Base-by-base conservation (phyloP, 2,329 filamentous ascomycete species). In the Fusarium xylarioides region DNA sequence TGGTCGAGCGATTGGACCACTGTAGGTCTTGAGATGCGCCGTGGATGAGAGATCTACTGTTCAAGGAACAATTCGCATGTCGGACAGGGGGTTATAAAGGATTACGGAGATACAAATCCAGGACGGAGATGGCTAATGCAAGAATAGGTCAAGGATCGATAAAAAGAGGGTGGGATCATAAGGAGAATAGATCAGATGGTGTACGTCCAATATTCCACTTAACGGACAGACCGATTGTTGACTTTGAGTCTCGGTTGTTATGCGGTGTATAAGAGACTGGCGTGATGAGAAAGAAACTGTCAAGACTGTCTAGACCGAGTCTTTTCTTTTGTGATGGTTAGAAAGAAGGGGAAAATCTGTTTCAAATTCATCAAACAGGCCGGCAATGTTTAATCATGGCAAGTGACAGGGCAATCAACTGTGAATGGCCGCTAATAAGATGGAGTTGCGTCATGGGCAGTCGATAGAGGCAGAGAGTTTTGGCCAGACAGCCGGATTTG, bases 361-460 rank as follows among this genome's bases (percentile, higher is more conserved):
- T 69, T 61, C n/a, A 61, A 59, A 42, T 43, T 34, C 37, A 28
- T 34, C n/a, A 32, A 69, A 53, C 40, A 53, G 64, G 47, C 37
- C 40, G 26, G 60, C 47, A 55, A 47, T 60, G 68, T 37, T 42
- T 37, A 49, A 47, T 21, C n/a, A 37, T 32, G 23, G 34, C 56
- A 43, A 54, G 46, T 73, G 70, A 72, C 68, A 71, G 52, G 37
- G 35, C 62, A 44, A 32, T 66, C 40, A 46, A 40, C 28, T 73
- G 55, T 71, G 34, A 69, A 70, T 65, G 71, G 71, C 14, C 53
- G 52, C 50, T 37, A 63, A 46, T 46, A 46, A 53, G 26, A 65
- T 50, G 55, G 50, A n/a, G 63, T 75, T 77, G 75, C 75, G 75
- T 77, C 75, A 77, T 77, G 64, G 55, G 67, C 32, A 32, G 52